A percentile compares a stretch with the other conserved stretches of the same genome.
These are phyloP conservation scores for Lactifluus volemus DNA, from an alignment of 768 basidiomycete genomes.

Conservation along the genomic window DNA sequence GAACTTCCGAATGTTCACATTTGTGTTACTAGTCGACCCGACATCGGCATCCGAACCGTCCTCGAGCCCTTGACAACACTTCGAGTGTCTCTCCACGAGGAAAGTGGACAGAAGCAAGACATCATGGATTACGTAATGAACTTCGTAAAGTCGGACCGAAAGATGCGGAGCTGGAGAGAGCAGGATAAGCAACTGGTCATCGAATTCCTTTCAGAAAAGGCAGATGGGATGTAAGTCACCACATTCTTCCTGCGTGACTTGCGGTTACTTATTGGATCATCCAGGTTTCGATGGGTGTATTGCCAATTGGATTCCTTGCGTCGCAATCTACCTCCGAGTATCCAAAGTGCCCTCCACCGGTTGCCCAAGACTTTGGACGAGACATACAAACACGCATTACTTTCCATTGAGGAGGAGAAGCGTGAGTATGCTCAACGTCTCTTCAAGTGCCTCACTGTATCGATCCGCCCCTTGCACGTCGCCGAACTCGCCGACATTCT, in stretches of 20 bases:
- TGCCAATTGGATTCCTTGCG: neutral
- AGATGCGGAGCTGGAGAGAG: no score
- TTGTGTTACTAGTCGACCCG: neutral
- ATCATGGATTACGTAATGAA: neutral
- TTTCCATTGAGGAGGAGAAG: neutral
- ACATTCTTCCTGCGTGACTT: neutral
- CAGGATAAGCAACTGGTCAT: no score
- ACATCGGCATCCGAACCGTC: no score
- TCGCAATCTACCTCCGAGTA: neutral
- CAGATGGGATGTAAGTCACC: neutral
- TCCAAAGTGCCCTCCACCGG: neutral
- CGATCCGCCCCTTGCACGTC: conserved; percentile 2
- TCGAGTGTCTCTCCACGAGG: neutral
- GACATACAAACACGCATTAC: neutral
- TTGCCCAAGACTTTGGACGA: neutral
- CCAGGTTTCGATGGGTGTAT: neutral
- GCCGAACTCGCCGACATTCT: neutral
- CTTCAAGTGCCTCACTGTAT: neutral
- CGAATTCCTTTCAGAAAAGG: no score
- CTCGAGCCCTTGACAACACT: neutral
- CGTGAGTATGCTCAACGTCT: neutral
- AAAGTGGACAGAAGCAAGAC: neutral
- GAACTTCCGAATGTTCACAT: neutral
- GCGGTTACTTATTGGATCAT: neutral
- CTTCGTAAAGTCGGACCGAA: neutral